phyloP scores from a whole-genome alignment of 768 basidiomycete species.

The Rhodosporidiobolus sp. region DNA sequence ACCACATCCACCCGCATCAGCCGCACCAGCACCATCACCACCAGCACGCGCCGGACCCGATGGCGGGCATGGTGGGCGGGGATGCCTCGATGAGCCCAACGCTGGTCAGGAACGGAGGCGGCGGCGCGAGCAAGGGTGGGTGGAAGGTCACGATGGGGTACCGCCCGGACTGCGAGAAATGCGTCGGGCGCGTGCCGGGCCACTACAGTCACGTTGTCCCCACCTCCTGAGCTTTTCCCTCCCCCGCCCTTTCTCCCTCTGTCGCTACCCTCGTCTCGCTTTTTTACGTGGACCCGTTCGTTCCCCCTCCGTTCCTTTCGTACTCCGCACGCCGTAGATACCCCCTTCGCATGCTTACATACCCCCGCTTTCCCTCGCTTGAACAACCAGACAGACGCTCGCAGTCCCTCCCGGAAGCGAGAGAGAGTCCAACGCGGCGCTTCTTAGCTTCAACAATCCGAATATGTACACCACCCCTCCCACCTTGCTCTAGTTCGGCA shows the following conservation, averaged over 20 bases:
- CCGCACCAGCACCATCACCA: not conserved
- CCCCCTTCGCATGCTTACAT: too few relatives aligned
- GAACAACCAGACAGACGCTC: too few relatives aligned
- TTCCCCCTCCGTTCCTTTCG: too few relatives aligned
- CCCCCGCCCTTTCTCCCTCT: not conserved
- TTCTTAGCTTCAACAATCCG: too few relatives aligned
- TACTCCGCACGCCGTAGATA: too few relatives aligned
- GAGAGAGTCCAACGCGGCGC: too few relatives aligned
- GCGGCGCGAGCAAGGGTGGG: not conserved
- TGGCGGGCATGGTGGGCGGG: too few relatives aligned
- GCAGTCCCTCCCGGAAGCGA: too few relatives aligned
- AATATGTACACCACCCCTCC: too few relatives aligned
- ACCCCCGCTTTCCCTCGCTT: too few relatives aligned
- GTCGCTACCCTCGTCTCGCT: not conserved
- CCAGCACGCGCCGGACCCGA: not conserved
- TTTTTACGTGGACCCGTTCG: not conserved
- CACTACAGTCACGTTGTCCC: slow-evolving; percentile 34
- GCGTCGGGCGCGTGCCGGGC: slow-evolving; percentile 16
- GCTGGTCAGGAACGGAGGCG: not conserved
- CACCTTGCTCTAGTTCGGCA: not conserved
- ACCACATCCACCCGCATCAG: not conserved
- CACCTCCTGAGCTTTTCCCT: not conserved
- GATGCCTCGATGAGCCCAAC: not conserved
- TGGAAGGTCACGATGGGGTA: slow-evolving; percentile 37
- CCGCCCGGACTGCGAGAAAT: slow-evolving; percentile 33